Percentiles rank a stretch among this genome's conserved stretches.
Conservation (phyloP, 1,139 yeast genomes). For the Pichiaceae sp. region DNA sequence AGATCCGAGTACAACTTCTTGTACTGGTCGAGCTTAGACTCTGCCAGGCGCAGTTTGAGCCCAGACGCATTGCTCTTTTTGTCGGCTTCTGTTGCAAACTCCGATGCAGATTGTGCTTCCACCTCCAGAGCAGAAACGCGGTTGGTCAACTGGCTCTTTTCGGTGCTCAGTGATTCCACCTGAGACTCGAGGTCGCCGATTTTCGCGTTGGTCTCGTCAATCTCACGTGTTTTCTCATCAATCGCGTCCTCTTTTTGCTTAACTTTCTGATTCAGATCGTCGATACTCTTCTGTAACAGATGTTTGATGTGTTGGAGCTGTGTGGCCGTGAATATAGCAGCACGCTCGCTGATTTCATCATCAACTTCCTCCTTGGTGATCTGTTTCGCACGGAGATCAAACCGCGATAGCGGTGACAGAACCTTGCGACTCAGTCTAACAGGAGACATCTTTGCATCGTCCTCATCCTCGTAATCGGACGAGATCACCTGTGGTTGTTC, state of each 20-base stretch:
- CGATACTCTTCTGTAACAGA: constrained; percentile 10
- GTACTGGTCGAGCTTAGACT: constrained; percentile 10
- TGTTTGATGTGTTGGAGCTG: constrained; percentile 21
- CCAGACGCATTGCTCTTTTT: constrained; percentile 6
- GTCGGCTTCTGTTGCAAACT: constrained; percentile 11
- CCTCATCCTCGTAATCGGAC: constrained; percentile 11
- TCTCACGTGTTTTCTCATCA: constrained; percentile 14
- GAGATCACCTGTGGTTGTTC: constrained; percentile 10
- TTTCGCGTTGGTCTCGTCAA: constrained; percentile 14
- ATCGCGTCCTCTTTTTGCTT: constrained; percentile 12
- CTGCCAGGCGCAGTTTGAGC: constrained; percentile 7
- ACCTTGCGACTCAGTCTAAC: not conserved
- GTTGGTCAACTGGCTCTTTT: constrained; percentile 20
- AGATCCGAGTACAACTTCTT: constrained; percentile 13
- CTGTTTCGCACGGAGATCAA: not conserved
- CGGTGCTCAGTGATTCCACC: constrained; percentile 17
- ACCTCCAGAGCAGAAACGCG: constrained; percentile 15
- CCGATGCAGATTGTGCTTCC: constrained; percentile 17
- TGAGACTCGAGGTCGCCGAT: constrained; percentile 20
- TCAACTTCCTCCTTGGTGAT: not conserved
- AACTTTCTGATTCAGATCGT: constrained; percentile 6
- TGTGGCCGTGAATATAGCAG: constrained; percentile 7
- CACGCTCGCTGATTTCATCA: not conserved
- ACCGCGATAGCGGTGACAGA: not conserved
- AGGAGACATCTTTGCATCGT: constrained; percentile 5